Evolutionary conservation across 805 yeast genomes (phyloP).

Genomic region (Candida andamanensis): DNA sequence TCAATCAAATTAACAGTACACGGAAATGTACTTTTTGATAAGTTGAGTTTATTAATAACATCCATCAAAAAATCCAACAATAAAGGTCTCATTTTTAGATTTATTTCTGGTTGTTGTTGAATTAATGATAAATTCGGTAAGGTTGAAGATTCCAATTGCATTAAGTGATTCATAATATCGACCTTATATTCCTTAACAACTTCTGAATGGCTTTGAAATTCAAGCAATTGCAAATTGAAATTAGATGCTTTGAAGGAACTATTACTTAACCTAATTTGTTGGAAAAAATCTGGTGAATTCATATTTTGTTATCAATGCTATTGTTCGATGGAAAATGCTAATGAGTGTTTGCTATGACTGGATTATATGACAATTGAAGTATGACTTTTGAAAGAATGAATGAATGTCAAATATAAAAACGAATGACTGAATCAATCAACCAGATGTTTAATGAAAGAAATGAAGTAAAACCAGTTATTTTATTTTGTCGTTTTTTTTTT

Average conservation of each 20-base stretch:
- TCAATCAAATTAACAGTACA: conserved; percentile 42
- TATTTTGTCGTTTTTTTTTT: too few relatives aligned
- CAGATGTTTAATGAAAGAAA: conserved; percentile 6
- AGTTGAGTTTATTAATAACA: conserved; percentile 36
- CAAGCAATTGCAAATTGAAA: conserved; percentile 41
- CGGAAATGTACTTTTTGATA: conserved; percentile 39
- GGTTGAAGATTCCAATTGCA: conserved; percentile 23
- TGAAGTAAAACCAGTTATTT: conserved; percentile 7
- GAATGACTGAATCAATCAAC: conserved; percentile 8
- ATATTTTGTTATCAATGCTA: too few relatives aligned
- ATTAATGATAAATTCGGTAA: conserved; percentile 31
- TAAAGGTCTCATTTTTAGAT: conserved; percentile 39
- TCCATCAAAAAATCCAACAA: conserved; percentile 41
- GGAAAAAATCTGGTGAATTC: conserved; percentile 29
- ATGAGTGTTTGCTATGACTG: conserved; percentile 1
- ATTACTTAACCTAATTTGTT: conserved; percentile 27
- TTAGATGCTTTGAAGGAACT: conserved; percentile 34
- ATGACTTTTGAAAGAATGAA: too few relatives aligned
- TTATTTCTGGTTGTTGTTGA: conserved; percentile 44
- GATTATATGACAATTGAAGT: too few relatives aligned
- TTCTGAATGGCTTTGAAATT: conserved; percentile 40
- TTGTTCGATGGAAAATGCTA: too few relatives aligned
- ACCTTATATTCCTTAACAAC: conserved; percentile 42
- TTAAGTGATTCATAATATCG: conserved; percentile 36
- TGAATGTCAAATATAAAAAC: too few relatives aligned